Base-by-base conservation (phyloP, 2,329 filamentous ascomycete species). In the Fusarium anguioides region DNA sequence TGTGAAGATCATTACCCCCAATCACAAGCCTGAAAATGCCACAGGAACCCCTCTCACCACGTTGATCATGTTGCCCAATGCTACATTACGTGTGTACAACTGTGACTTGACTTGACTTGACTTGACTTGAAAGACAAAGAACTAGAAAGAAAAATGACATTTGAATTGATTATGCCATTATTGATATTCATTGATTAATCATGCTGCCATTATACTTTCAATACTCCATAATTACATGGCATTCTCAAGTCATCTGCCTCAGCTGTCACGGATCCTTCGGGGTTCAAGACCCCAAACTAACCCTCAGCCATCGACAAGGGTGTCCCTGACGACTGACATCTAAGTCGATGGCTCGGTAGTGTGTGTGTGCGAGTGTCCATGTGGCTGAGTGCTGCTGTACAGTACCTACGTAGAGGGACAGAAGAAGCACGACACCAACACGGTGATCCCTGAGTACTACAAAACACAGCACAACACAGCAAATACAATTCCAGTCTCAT, bases 221-320 rank as follows among this genome's bases (percentile, higher is more conserved):
- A 44, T 33, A 35, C 39, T 21, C 15, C 35, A 21, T 36, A 41
- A 49, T 47, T 31, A 17, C 37, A 33, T 17, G 1, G 27, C 42
- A 53, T 20, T 26, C 23, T 26, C 12, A 17, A 48, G 45, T 70
- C 68, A 69, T 69, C 27, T 57, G 48, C 42, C 50, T 51, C 49
- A 39, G 57, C 63, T 70, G 64, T 55, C 69, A 67, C 69, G 69
- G 66, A 65, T 72, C 67, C 61, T 56, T 62, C 69, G 69, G 69
- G 58, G 49, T 42, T 60, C 58, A 59, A 59, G 20, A 63, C 66
- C 42, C 55, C 52, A 60, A 47, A 57, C 50, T 35, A 24, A 55
- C 54, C 26, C 31, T 36, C 49, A 68, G 50, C 45, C 29, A 49
- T 31, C 27, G 40, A 40, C 48, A 68, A 51, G 59, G 59, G 45